Evolutionary conservation across 2,329 filamentous ascomycete genomes (phyloP), one percentile per base, ranked within the genome.

Genomic region (Pestalotiopsis sp.): DNA sequence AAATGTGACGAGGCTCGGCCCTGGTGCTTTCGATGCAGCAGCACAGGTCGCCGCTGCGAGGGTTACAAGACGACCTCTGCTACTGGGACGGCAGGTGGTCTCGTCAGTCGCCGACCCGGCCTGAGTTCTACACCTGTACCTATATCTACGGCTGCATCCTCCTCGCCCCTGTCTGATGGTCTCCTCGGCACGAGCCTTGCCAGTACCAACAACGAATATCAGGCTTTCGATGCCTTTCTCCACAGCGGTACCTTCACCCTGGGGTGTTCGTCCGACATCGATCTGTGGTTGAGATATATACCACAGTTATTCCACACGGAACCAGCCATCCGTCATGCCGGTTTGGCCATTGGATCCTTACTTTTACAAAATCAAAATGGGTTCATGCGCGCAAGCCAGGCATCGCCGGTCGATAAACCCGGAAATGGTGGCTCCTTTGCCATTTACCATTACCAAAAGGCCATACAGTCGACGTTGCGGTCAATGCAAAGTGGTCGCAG

Each of bases 281-380:
- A 79, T 2, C 83, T 84, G 67, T 84, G 82, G 82, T 81, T 80
- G 3, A 76, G 78, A 68, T 73, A 81, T 1, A 78, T 82, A 13
- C 72, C 79, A 7, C 81, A 83, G 61, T 76, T 81, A 69, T 75
- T 75, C 25, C 73, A 77, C 20, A 76, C 77, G 52, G 81, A 83
- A 68, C 78, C 79, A 0, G 80, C 80, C 0, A 79, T 78, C 3
- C 75, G 78, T 39, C 81, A 83, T 57, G 78, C 80, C 14, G 74
- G 82, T 9, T 67, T 83, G 14, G 78, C 81, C 20, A 79, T 83
- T 65, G 62, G 62, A 25, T 45, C 62, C 12, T 23, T 65, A 14
- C 62, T 65, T 11, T 20, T 49, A 20, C 36, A 49, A 20, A 31
- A 62, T 36, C 17, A 39, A 4, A 9, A 23, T 52, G n/a, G n/a